Evolutionary conservation across 2,329 filamentous ascomycete genomes (phyloP).

Genomic region (Juglanconis juglandina): DNA sequence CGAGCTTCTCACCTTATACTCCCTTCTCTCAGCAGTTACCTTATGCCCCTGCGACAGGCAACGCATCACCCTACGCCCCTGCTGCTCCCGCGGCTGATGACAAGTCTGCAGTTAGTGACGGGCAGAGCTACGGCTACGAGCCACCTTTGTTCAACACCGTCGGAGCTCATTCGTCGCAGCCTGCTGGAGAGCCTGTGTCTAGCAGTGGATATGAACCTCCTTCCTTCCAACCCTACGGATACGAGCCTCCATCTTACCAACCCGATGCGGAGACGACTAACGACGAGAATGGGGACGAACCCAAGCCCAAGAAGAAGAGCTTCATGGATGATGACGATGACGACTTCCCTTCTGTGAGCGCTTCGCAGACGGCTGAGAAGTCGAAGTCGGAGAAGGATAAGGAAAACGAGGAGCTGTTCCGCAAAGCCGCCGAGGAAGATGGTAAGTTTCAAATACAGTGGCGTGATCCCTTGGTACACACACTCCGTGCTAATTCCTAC

Average conservation of each 20-base stretch:
- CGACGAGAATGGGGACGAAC: conserved; percentile 47
- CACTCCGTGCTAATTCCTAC: neutral
- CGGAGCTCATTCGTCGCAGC: conserved; percentile 22
- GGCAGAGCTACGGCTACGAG: conserved; percentile 49
- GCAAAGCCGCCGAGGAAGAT: conserved; percentile 75
- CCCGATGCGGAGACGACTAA: conserved; percentile 42
- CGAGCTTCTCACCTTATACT: conserved; percentile 14
- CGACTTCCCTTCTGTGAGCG: conserved; percentile 51
- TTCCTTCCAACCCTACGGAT: conserved; percentile 57
- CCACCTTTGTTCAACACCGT: conserved; percentile 38
- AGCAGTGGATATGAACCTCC: conserved; percentile 57
- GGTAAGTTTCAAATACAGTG: conserved; percentile 42
- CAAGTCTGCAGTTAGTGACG: conserved; percentile 32
- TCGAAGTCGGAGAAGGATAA: conserved; percentile 67
- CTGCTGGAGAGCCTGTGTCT: conserved; percentile 27
- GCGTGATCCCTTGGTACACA: conserved; percentile 15
- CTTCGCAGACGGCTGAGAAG: conserved; percentile 51
- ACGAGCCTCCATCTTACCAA: conserved; percentile 54
- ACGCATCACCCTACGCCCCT: conserved; percentile 9
- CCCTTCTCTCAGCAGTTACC: conserved; percentile 16
- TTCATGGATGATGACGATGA: conserved; percentile 81
- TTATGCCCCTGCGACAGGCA: conserved; percentile 18
- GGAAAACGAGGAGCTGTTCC: conserved; percentile 81
- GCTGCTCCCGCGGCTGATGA: conserved; percentile 2
- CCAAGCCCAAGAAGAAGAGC: conserved; percentile 69